Base-by-base conservation (phyloP, 2,329 filamentous ascomycete species). In the Zymoseptoria passerinii region DNA sequence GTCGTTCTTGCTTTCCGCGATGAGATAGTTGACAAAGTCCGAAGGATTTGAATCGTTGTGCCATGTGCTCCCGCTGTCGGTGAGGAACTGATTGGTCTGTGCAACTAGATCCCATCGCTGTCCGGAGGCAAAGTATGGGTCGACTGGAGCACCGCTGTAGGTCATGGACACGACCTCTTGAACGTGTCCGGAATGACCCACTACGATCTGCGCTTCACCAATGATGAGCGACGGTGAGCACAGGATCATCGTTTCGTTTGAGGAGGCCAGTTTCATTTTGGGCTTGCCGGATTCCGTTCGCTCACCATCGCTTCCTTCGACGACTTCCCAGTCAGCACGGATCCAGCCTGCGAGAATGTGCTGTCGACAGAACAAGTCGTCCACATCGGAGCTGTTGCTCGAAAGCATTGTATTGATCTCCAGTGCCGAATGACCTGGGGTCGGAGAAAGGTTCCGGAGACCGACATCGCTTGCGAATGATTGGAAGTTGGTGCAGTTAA, bases 21-120 rank as follows among this genome's bases (percentile, higher is more conserved):
- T 61, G n/a, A 83, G 72, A 29, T 81, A 77, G 53, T 77, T 80
- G 28, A 78, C 66, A 70, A 76, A 81, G 48, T 80, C 77, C 0
- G 63, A 65, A 0, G 78, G 68, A 1, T 74, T 66, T 0, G 70
- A 75, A 49, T 80, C 74, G 56, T 80, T 81, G 61, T 83, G 82
- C 76, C 76, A 82, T 1, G 40, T 63, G 65, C 68, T 0, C 54
- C 63, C 60, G 9, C 28, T 63, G 48, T 59, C 57, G 16, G 51
- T 19, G 4, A 65, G 50, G 53, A 63, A 65, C 10, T 55, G 58
- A 50, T 65, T 60, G 2, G 50, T 49, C 52, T 66, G 63, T n/a
- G 59, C 59, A n/a, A 64, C 28, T 8, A 65, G 53, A 19, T 62
- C n/a, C 56, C 18, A 13, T 5, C 13, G 50, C 10, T 19, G 18